Base-by-base conservation (phyloP, 2,329 filamentous ascomycete genomes). In the Magnaporthiopsis incrustans region DNA sequence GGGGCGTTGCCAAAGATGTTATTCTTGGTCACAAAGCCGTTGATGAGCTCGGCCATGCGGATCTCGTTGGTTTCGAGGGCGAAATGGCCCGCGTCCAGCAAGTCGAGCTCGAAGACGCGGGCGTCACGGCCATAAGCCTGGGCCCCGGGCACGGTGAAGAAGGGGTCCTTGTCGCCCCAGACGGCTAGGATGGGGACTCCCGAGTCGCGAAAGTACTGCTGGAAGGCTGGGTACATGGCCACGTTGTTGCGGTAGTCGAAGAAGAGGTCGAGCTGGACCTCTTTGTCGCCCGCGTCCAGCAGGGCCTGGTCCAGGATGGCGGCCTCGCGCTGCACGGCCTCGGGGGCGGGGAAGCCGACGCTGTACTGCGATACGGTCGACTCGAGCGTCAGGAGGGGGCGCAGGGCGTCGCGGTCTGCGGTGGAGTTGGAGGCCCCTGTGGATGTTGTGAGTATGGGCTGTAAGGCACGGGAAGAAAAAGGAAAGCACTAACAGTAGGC, bases 201-300 rank as follows among this genome's bases (percentile, higher is more conserved):
- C 0, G 75, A 80, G 8, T 75, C 71, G 4, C 81, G 73, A 59
- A 87, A 79, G 66, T 82, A 87, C 59, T 78, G 73, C 35, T 88
- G 85, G 64, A 85, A 85, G 14, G 75, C 67, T 0, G 81, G 79
- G 68, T 87, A 86, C 25, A 82, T 69, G 0, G 69, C 67, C 3
- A 86, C 68, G 68, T 87, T 88, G 22, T 72, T 83, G n/a, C 76
- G 72, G 68, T 88, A 88, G 67, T 86, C 82, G 65, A 80, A 78
- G 61, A 87, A 81, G 3, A 87, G 69, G 66, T 83, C 82, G 1
- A 87, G 70, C 71, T 87, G 85, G 22, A 81, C 75, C 1, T 85
- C 79, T 32, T 77, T 75, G 64, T 82, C 81, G 0, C 79, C 82
- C 14, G 35, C 35, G 35, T 81, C 74, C 61, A 86, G 67, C 12